Conservation (phyloP, 768 basidiomycete species). For the Russula virescens region DNA sequence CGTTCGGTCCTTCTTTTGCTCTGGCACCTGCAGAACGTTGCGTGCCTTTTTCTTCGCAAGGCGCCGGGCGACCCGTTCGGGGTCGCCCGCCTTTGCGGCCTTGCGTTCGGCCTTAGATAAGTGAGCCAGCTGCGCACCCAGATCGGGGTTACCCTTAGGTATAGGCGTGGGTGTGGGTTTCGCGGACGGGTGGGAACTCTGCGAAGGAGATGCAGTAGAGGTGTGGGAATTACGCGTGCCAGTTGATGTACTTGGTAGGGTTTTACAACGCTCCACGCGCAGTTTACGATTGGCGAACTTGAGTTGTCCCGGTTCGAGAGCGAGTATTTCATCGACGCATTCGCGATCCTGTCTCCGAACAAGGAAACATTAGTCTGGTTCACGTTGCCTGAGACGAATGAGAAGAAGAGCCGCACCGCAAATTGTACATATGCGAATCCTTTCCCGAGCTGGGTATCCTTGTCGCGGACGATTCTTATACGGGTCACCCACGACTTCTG, state of each 20-base stretch:
- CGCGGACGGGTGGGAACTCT: constrained; percentile 5
- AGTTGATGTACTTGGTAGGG: constrained; percentile 40
- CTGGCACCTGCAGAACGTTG: constrained; percentile 41
- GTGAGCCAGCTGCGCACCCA: constrained; percentile 72
- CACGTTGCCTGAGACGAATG: background rate
- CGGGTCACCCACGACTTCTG: constrained; percentile 62
- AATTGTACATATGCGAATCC: constrained; percentile 94
- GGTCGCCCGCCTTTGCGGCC: constrained; percentile 68
- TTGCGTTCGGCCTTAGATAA: constrained; percentile 86
- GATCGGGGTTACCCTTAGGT: constrained; percentile 75
- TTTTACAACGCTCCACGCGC: constrained; percentile 87
- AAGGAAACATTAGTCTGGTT: background rate
- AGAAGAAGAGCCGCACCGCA: constrained; percentile 42
- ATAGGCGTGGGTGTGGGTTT: constrained; percentile 28
- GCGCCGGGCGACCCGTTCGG: constrained; percentile 75
- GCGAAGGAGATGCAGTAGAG: constrained; percentile 16
- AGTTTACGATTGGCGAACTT: constrained; percentile 92
- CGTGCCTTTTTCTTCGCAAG: constrained; percentile 87
- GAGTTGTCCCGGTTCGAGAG: constrained; percentile 67
- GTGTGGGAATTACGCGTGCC: constrained; percentile 25
- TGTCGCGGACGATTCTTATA: constrained; percentile 86
- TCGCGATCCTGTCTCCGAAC: constrained; percentile 60
- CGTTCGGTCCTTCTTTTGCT: constrained; percentile 40
- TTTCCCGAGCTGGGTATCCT: constrained; percentile 89
- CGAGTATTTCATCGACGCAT: constrained; percentile 90